Base-by-base conservation (phyloP, 192 early-diverging fungal species). In the Lobulomyces angularis region DNA sequence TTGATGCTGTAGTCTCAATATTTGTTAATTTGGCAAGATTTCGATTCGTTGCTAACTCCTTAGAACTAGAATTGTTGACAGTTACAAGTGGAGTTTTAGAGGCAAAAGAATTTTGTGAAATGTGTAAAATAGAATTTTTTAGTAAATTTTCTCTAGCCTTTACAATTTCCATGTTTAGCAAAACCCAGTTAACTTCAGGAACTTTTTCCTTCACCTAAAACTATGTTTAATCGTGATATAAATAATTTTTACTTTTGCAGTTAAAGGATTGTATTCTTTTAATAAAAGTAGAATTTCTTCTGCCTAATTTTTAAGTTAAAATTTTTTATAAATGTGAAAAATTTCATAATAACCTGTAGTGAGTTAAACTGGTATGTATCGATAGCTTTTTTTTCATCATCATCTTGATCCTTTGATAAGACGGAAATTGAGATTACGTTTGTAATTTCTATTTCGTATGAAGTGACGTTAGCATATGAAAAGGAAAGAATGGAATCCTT, bases 261-360 rank as follows among this genome's bases (percentile, higher is more conserved):
- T 65, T 5, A 51, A 58, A 26, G 62, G 62, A 16, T 37, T 43
- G 38, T 69, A 69, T 32, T 69, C 66, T 7, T 62, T 48, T 18
- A 65, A 54, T n/a, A 69, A 33, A 8, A n/a, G n/a, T 19, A 52
- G 37, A 30, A 69, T 55, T 44, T 69, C 66, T 12, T 69, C 66
- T n/a, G 51, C 58, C 21, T 39, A 12, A 12, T 39, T 12, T 12
- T 32, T 23, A 12, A 39, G 32, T 12, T 11, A 32, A 24, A 16
- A 39, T 24, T 12, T 12, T 23, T 24, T 11, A 16, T 19, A 39
- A 39, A 39, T 23, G 12, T 39, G 38, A 12, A 12, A 30, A 30
- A 11, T 12, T 24, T 24, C 12, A 11, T 19, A 23, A 12, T 23
- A 24, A 39, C 38, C 11, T 57, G 50, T 3, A 46, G 42, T 9